These are phyloP conservation scores for Phyllostachys edulis DNA, from an alignment of 176 grass and related monocot genomes.

Conservation along the genomic window DNA sequence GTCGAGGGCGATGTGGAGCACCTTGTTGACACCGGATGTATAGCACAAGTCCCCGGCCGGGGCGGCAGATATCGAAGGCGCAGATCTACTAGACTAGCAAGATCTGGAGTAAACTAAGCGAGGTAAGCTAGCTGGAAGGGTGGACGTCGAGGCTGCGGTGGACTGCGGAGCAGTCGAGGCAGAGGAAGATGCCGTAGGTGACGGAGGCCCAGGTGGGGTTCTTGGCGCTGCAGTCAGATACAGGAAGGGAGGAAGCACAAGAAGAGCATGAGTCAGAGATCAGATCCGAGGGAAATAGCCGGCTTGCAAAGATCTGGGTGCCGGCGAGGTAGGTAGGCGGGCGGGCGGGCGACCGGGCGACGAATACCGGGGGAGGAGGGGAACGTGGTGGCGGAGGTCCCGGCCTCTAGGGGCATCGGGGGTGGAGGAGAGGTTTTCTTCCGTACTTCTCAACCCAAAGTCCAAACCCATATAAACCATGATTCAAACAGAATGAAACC, in stretches of 20 bases:
- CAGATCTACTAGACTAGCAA: too few species aligned
- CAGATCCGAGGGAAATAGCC: neutral
- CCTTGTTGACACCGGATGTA: too few species aligned
- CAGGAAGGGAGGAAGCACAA: neutral
- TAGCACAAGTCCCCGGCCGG: too few species aligned
- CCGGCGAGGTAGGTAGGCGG: neutral
- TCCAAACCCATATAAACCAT: too few species aligned
- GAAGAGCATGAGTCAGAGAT: neutral
- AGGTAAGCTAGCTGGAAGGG: too few species aligned
- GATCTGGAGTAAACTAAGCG: neutral
- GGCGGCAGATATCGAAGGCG: neutral
- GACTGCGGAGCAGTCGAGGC: constrained; percentile 85
- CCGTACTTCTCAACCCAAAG: too few species aligned
- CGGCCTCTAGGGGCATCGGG: too few species aligned
- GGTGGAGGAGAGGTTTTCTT: too few species aligned
- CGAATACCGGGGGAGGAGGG: too few species aligned
- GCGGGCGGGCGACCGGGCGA: neutral
- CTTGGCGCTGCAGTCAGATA: constrained; percentile 67
- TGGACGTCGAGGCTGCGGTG: constrained; percentile 78
- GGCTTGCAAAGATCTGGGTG: constrained; percentile 15
- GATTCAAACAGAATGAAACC: too few species aligned
- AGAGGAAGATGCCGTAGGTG: constrained; percentile 89
- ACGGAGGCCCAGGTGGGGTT: constrained; percentile 89
- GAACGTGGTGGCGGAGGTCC: too few species aligned
- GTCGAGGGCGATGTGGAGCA: too few species aligned